Evolutionary conservation across 495 filamentous ascomycete genomes (phyloP), one percentile per base, ranked within the genome.

Genomic region (Xylaria scruposa): DNA sequence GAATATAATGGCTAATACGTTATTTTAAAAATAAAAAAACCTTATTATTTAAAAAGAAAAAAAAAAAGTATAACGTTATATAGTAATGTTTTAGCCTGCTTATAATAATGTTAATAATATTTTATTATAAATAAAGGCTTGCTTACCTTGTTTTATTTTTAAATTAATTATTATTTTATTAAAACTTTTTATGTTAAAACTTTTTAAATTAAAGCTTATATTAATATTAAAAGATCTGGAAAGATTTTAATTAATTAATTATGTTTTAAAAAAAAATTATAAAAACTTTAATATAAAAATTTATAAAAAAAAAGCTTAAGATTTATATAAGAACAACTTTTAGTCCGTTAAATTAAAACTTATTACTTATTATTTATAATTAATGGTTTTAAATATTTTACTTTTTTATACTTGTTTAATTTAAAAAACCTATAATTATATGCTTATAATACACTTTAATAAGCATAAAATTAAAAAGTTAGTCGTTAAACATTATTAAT

Each of bases 21-120:
- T 54, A 24, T 54, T 54, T 54, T 26, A 54, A 24, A 54, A 54
- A 8, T 13, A 54, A 54, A 54, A 54, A 54, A 54, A 54, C 9
- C 4, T 54, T 10, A 26, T 26, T 26, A 54, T 8, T 9, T 54
- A n/a, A 24, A 54, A 54, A 54, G 26, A 54, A 54, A 13, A 54
- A 54, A 24, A 54, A 54, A 54, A 54, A 54, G 26, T 13, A 24
- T 54, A 24, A 54, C 8, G 4, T 9, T 26, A 54, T 26, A 26
- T 54, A 26, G 12, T 26, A 9, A 9, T 54, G 1, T 54, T 54
- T 54, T 24, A 54, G 12, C 6, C 26, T 19, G 5, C 13, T 47
- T 26, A 26, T 7, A 24, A 12, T 42, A 54, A 26, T 26, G 24
- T 19, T 17, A 0, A 5, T 47, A 26, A 26, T 0, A 8, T 26